Evolutionary conservation across 1,139 yeast species (phyloP), one percentile per base, ranked within the genome.

Genomic region (Protomyces inouyei): DNA sequence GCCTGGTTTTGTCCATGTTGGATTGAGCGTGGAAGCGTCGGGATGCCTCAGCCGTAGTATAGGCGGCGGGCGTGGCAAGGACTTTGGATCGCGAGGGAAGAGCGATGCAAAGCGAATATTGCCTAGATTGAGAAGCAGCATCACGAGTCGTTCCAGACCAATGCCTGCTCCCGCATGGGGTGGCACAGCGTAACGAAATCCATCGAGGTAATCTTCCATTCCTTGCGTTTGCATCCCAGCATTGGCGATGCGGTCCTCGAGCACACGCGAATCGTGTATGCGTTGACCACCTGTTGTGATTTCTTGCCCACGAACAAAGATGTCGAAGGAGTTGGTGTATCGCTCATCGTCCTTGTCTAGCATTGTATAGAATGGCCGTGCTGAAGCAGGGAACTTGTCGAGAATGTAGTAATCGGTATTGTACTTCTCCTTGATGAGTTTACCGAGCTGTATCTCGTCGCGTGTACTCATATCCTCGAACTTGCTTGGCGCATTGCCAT

Each of bases 81-180:
- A 86, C 77, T 80, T 87, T 70, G 98, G 98, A 78, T 93, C 98
- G 82, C 98, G 88, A 76, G 98, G 98, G 93, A 93, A 93, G 75
- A 92, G 80, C 14, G 96, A 86, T 25, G 98, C 97, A 76, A 98
- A 87, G 79, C 98, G 88, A 72, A 93, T 93, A 79, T 93, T 93
- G 81, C 92, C 91, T 80, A 93, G 82, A 74, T 90, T 98, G 76
- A 93, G 83, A 85, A 83, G 93, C 83, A 93, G 93, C 98, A 93
- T 93, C 69, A 93, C 91, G 52, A 93, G 98, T 81, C 98, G 89
- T 79, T 93, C 98, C 71, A 93, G 81, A 73, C 98, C 98, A 75
- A 93, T 93, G 78, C 98, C 98, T 79, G 98, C 98, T 76, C 98
- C 98, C 25, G 97, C 98, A 73, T 93, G 98, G 59, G 98, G 98